Conservation (phyloP, 768 basidiomycete genomes). For the Ramaria sp. region DNA sequence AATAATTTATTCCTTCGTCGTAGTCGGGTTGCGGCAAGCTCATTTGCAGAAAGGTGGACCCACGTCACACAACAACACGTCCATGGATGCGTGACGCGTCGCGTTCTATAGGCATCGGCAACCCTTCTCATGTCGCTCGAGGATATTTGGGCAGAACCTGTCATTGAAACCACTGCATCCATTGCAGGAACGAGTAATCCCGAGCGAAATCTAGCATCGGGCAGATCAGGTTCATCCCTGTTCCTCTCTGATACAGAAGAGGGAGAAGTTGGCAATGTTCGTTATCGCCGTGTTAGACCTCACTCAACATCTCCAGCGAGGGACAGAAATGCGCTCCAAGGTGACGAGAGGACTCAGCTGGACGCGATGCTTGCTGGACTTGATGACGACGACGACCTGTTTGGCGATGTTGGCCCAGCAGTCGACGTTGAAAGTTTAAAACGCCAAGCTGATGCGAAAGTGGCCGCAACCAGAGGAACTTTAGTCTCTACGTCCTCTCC, state of each 20-base stretch:
- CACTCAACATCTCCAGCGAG: background rate
- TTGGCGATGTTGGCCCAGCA: conserved; percentile 36
- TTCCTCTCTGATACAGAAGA: conserved; percentile 55
- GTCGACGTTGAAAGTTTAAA: conserved; percentile 44
- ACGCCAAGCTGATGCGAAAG: conserved; percentile 40
- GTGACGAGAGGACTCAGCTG: background rate
- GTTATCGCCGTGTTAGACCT: background rate
- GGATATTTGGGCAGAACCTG: conserved; percentile 51
- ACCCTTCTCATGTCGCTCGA: conserved; percentile 28
- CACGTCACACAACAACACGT: conserved; percentile 22
- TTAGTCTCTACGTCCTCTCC: conserved; percentile 40
- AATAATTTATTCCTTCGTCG: conserved; percentile 75
- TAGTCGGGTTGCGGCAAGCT: conserved; percentile 35
- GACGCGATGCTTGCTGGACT: conserved; percentile 17
- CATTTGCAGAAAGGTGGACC: background rate
- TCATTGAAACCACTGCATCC: conserved; percentile 19
- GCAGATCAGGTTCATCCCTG: too few species aligned
- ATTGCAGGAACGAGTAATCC: conserved; percentile 4
- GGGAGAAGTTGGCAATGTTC: conserved; percentile 16
- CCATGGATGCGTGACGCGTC: conserved; percentile 5
- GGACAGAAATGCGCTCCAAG: background rate
- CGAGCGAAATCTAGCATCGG: background rate
- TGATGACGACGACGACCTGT: conserved; percentile 27
- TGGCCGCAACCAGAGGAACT: conserved; percentile 24
- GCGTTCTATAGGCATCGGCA: conserved; percentile 7